phyloP scores from a whole-genome alignment of 2,329 filamentous ascomycete genomes.

The Ceratocystis ficicola region DNA sequence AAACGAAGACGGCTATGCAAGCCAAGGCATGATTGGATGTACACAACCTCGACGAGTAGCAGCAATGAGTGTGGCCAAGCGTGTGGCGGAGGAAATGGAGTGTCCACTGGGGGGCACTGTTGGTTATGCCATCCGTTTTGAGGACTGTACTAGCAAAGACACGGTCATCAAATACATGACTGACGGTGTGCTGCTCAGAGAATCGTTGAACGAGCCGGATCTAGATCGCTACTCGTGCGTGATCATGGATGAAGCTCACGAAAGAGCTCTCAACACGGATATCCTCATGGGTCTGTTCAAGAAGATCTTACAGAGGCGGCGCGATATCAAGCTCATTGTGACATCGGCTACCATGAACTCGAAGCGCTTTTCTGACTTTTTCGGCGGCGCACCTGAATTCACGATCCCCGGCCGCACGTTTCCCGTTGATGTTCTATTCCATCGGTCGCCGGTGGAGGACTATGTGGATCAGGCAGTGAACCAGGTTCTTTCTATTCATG shows the following conservation, averaged over 20 bases:
- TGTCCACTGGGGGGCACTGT: constrained; percentile 77
- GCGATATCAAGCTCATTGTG: constrained; percentile 91
- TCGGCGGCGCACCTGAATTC: constrained; percentile 90
- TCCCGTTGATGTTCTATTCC: constrained; percentile 92
- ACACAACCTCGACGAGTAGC: constrained; percentile 94
- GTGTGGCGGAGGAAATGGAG: constrained; percentile 97
- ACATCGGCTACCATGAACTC: constrained; percentile 98
- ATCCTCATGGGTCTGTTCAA: constrained; percentile 96
- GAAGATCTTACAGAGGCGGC: constrained; percentile 78
- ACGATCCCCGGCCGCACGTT: constrained; percentile 93
- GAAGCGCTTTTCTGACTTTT: constrained; percentile 91
- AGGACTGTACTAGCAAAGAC: constrained; percentile 92
- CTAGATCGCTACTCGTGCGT: constrained; percentile 94
- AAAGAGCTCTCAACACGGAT: constrained; percentile 90
- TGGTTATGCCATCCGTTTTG: constrained; percentile 94
- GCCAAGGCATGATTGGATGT: constrained; percentile 81
- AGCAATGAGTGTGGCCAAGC: constrained; percentile 97
- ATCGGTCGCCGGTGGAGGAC: constrained; percentile 87
- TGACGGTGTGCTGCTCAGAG: constrained; percentile 84
- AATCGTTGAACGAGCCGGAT: constrained; percentile 84
- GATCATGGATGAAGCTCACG: constrained; percentile 99
- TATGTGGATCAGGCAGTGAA: constrained; percentile 96
- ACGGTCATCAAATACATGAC: constrained; percentile 99
- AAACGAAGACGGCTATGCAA: constrained; percentile 87
- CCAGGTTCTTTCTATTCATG: constrained; percentile 88